Base-by-base conservation (phyloP, 2,329 filamentous ascomycete genomes). In the Alternaria triticimaculans region DNA sequence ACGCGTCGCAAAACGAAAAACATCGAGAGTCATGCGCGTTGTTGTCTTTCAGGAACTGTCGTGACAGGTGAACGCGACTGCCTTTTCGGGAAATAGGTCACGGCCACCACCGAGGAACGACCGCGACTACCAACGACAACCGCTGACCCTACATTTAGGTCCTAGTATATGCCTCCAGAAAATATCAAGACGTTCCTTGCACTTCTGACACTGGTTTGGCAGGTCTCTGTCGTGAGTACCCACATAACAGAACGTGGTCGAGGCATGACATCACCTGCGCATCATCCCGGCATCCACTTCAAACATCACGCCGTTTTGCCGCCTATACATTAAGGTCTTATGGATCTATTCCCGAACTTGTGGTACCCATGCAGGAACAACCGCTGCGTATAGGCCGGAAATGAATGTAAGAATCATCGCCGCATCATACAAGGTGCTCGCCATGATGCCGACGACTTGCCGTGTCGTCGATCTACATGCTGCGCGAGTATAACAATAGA, bases 351-450 rank as follows among this genome's bases (percentile, higher is more conserved):
- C 12, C 41, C 14, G 18, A n/a, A 28, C 25, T 21, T 30, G 26
- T 56, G 20, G 25, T 30, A 56, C 25, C 54, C 41, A 56, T 56
- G 41, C 41, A 56, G 54, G 41, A 56, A 46, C n/a, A 25, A 21
- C 12, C 14, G 25, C 25, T 30, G 41, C n/a, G 54, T 28, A 56
- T 56, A 56, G 41, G 54, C 54, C 21, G n/a, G 12, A 20, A 30
- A 30, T 12, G n/a, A 46, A 30, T 56, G n/a, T 30, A 46, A 28
- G 54, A 21, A 45, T 56, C 54, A 56, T 56, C n/a, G 54, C 43
- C 41, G 54, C 54, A 56, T 56, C 54, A 56, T 45, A 46, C 54
- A 56, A 56, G 20, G 26, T 30, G 41, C 54, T 46, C 25, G 25
- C 20, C 12, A n/a, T 44, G 18, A 28, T 30, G 53, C 28, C 28